phyloP scores from a whole-genome alignment of 2,329 filamentous ascomycete genomes.

The Endoconidiophora polonica region DNA sequence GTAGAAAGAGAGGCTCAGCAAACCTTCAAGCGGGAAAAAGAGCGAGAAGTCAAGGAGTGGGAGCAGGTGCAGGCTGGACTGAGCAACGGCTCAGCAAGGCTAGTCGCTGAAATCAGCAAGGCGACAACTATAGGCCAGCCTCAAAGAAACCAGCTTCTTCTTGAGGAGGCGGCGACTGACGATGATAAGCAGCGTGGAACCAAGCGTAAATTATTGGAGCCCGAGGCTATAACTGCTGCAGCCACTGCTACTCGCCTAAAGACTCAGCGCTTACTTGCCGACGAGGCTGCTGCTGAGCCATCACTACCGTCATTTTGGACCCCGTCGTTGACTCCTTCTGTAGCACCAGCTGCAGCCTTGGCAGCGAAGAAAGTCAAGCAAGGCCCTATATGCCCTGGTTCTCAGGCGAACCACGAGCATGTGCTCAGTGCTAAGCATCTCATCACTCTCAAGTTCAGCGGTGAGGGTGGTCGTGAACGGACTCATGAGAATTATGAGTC shows the following conservation, averaged over 20 bases:
- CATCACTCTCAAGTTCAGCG: conserved; percentile 59
- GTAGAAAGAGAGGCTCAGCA: conserved; percentile 41
- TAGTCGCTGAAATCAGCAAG: background rate
- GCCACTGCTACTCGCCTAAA: conserved; percentile 50
- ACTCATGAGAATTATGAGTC: background rate
- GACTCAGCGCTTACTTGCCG: conserved; percentile 53
- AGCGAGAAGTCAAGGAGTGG: conserved; percentile 62
- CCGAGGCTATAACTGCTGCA: conserved; percentile 52
- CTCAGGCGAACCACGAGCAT: conserved; percentile 49
- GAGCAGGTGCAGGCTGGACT: conserved; percentile 68
- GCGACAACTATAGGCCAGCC: conserved; percentile 15
- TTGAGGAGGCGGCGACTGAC: background rate
- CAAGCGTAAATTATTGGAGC: conserved; percentile 59
- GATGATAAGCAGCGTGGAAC: conserved; percentile 15
- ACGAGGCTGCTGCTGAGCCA: conserved; percentile 53
- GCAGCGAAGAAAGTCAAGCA: conserved; percentile 46
- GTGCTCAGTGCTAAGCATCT: conserved; percentile 62
- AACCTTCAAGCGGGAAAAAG: conserved; percentile 48
- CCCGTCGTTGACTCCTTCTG: conserved; percentile 57
- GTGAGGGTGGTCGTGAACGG: conserved; percentile 35
- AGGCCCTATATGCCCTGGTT: conserved; percentile 52
- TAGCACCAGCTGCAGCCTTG: conserved; percentile 31
- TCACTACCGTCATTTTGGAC: conserved; percentile 84
- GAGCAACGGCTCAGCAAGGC: conserved; percentile 17
- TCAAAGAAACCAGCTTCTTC: background rate